Percentiles rank a stretch among this genome's conserved stretches.
phyloP scores from a whole-genome alignment of 306 rosid species.

The Ormosia semicastrata region DNA sequence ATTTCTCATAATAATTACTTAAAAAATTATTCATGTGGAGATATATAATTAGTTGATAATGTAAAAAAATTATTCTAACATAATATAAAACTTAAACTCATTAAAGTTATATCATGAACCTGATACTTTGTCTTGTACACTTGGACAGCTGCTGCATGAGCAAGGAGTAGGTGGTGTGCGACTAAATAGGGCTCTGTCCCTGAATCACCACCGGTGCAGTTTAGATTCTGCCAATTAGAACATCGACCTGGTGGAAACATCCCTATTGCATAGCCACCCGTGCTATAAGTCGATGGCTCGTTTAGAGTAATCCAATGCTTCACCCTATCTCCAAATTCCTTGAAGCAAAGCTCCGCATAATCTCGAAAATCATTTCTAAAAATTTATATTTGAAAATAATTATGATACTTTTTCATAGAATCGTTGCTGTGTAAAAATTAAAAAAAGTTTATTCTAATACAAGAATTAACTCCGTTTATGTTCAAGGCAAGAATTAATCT shows the following conservation, averaged over 20 bases:
- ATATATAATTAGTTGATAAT: no score
- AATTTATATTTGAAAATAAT: background rate
- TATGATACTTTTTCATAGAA: background rate
- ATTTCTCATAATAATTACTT: no score
- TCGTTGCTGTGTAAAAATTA: background rate
- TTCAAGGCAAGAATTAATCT: background rate
- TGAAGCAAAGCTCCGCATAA: constrained; percentile 42
- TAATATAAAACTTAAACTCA: no score
- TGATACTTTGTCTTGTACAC: constrained; percentile 40
- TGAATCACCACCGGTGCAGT: constrained; percentile 46
- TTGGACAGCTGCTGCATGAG: constrained; percentile 45
- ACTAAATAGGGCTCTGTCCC: constrained; percentile 46
- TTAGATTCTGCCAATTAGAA: constrained; percentile 30
- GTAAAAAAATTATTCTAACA: no score
- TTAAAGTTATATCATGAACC: background rate
- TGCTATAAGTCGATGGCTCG: constrained; percentile 34
- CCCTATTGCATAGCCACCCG: constrained; percentile 26
- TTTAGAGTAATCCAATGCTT: constrained; percentile 54
- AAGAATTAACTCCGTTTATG: background rate
- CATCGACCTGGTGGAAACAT: constrained; percentile 37
- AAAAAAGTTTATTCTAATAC: background rate
- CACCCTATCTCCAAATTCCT: constrained; percentile 47
- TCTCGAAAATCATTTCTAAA: constrained; percentile 39
- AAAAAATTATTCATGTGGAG: no score
- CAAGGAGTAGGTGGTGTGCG: constrained; percentile 41